These are phyloP conservation scores for Reticulascus tulasneorum DNA, from an alignment of 2,329 filamentous ascomycete genomes.

Conservation along the genomic window DNA sequence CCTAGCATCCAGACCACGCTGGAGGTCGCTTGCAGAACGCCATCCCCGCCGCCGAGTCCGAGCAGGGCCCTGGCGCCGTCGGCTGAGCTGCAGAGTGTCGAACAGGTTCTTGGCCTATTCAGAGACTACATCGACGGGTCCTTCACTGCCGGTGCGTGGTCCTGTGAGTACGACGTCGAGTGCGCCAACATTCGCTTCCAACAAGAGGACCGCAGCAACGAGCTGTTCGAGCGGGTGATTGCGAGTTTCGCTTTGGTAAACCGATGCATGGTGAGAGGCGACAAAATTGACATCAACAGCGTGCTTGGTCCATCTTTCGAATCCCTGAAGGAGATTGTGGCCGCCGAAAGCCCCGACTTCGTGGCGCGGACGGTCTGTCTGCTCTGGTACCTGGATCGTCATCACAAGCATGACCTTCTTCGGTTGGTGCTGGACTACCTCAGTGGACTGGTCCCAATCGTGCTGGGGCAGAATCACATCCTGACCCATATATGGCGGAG, in stretches of 20 bases:
- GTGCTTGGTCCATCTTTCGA: conserved; percentile 30
- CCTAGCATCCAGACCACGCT: conserved; percentile 25
- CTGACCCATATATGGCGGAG: conserved; percentile 27
- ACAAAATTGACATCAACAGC: conserved; percentile 24
- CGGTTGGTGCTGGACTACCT: conserved; percentile 28
- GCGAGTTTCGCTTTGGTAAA: conserved; percentile 29
- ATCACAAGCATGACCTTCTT: conserved; percentile 27
- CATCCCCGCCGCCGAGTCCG: conserved; percentile 20
- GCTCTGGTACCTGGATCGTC: conserved; percentile 29
- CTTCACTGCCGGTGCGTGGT: conserved; percentile 23
- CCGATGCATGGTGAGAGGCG: conserved; percentile 26
- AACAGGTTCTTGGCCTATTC: conserved; percentile 24
- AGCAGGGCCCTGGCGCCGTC: conserved; percentile 17
- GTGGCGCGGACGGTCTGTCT: conserved; percentile 27
- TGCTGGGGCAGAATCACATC: conserved; percentile 24
- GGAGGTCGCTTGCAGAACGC: conserved; percentile 28
- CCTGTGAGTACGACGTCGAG: conserved; percentile 24
- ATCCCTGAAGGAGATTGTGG: conserved; percentile 28
- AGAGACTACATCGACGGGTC: conserved; percentile 24
- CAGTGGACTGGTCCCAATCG: conserved; percentile 22
- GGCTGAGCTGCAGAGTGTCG: conserved; percentile 18
- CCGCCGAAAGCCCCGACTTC: conserved; percentile 28
- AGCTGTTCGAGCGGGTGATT: conserved; percentile 30
- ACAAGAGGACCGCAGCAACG: conserved; percentile 25
- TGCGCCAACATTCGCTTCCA: conserved; percentile 19